Conservation (phyloP, 352 stramenopile species). For the Aphanomyces stellatus region DNA sequence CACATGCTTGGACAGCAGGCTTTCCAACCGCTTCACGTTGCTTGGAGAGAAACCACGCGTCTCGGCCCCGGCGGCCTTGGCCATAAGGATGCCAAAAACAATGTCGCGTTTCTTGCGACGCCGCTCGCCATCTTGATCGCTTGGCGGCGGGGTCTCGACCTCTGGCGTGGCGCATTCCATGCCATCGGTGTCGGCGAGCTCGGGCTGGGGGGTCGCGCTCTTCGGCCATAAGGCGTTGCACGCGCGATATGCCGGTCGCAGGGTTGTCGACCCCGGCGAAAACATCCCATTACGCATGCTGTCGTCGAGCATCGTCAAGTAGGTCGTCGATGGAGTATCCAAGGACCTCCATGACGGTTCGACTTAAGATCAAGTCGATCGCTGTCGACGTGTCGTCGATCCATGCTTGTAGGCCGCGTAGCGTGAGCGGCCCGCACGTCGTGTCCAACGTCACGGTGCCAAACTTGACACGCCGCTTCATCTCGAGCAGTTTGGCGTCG, state of each 20-base stretch:
- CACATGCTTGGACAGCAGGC: slow-evolving; percentile 1
- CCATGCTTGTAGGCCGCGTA: slow-evolving; percentile 8
- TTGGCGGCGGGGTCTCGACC: neutral
- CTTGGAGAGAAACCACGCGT: neutral
- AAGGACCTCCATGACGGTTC: slow-evolving; percentile 9
- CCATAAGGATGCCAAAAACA: neutral
- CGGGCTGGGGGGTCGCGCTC: neutral
- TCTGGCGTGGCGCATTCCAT: slow-evolving; percentile 10
- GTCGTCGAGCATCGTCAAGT: neutral
- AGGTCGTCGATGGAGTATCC: slow-evolving; percentile 4
- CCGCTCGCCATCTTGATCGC: neutral
- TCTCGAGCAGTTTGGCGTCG: neutral
- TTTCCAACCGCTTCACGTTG: neutral
- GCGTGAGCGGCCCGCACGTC: neutral
- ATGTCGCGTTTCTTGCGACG: neutral
- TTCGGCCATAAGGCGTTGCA: neutral
- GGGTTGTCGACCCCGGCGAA: neutral
- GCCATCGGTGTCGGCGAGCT: neutral
- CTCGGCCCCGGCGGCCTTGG: neutral
- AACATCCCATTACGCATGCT: neutral
- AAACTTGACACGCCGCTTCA: neutral
- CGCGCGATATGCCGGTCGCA: neutral
- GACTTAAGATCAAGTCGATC: neutral
- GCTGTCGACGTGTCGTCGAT: neutral
- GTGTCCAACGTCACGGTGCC: slow-evolving; percentile 5